Evolutionary conservation across 805 yeast species (phyloP).

Genomic region (Danielia oregonensis): DNA sequence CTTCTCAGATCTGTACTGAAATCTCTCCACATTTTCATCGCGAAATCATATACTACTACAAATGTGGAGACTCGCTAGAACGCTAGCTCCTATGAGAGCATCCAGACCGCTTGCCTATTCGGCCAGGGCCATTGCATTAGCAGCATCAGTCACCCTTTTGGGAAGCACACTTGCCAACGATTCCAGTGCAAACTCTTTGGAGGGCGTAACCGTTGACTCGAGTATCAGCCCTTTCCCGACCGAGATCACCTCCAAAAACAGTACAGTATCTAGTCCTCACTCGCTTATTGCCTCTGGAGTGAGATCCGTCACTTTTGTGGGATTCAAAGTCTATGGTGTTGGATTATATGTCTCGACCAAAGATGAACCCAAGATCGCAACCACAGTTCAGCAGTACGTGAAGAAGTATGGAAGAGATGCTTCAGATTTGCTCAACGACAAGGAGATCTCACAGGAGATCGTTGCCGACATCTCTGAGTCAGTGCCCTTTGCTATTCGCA

Average conservation of each 20-base stretch:
- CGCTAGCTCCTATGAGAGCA: too few species aligned
- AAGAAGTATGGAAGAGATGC: slow-evolving; percentile 5
- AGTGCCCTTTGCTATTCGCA: slow-evolving; percentile 64
- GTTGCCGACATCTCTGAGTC: slow-evolving; percentile 55
- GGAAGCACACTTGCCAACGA: slow-evolving; percentile 18
- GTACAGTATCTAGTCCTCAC: slow-evolving; percentile 34
- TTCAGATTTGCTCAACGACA: slow-evolving; percentile 40
- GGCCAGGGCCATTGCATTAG: slow-evolving; percentile 4
- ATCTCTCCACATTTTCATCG: too few species aligned
- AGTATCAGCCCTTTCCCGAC: slow-evolving; percentile 49
- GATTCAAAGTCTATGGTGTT: slow-evolving; percentile 80
- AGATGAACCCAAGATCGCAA: slow-evolving; percentile 36
- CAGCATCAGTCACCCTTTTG: slow-evolving; percentile 14
- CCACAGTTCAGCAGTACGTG: slow-evolving; percentile 7
- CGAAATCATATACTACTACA: too few species aligned
- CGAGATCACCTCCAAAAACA: slow-evolving; percentile 4
- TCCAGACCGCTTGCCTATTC: too few species aligned
- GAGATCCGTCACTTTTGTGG: slow-evolving; percentile 76
- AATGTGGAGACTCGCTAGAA: too few species aligned
- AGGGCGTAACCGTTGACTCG: slow-evolving; percentile 43
- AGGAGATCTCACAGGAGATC: slow-evolving; percentile 48
- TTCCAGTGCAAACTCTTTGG: slow-evolving; percentile 15
- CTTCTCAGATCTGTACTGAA: too few species aligned
- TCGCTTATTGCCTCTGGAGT: slow-evolving; percentile 75
- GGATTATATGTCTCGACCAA: slow-evolving; percentile 73